Base-by-base conservation (phyloP, 129 eudicot genomes). In the Chrysanthemum lavandulifolium region DNA sequence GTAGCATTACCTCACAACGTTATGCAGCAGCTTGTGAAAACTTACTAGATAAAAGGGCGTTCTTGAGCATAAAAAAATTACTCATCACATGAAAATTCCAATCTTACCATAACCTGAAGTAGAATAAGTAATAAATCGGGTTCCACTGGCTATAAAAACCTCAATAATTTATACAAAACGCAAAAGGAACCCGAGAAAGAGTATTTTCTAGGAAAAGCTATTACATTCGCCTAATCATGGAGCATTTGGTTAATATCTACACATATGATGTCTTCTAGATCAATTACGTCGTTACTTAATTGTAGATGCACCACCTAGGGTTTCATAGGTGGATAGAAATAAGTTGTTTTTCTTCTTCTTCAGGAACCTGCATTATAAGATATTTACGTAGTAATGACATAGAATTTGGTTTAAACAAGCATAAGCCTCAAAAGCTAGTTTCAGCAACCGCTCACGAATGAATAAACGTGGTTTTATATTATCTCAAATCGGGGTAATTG, bases 301-400 rank as follows among this genome's bases (percentile, higher is more conserved):
- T 58, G 21, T 56, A 47, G 67, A 75, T 72, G 82, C 72, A 65
- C 58, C 84, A n/a, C 64, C 82, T 25, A 80, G 70, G 59, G 79
- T 65, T 19, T 83, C 78, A 43, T 89, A 86, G 19, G 78, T 60
- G 10, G 91, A 76, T 4, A 55, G 63, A 59, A 89, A 86, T 65
- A 89, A 82, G 13, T 21, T 49, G 69, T 72, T 71, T 65, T 84
- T 84, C 50, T 89, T 86, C 84, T 73, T 86, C 85, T 84, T 79
- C 21, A 89, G 77, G 69, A 84, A 89, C 81, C 91, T 89, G 91
- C 43, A 43, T 51, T 13, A 57, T 10, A 40, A 47, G 5, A 45
- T 15, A 15, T 7, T 10, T 2, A 16, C 4, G 3, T 31, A 67
- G 21, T 11, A 16, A 50, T 5, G 19, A 69, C 33, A 54, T 33